Conservation (phyloP, 2,329 filamentous ascomycete species). For the Aspergillus sergii region DNA sequence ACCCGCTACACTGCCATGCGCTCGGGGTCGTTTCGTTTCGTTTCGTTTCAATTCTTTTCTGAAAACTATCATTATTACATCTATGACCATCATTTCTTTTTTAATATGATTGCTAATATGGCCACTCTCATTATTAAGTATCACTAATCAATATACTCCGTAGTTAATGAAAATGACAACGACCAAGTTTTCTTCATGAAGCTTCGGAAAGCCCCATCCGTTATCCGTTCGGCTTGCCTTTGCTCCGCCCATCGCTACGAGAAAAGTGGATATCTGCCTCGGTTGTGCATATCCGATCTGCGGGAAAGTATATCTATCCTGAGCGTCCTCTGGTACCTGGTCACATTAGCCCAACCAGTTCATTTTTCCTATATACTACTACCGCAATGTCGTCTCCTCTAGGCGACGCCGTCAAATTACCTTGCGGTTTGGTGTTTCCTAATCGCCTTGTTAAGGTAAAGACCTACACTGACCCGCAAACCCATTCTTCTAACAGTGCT, state of each 20-base stretch:
- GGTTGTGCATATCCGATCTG: not conserved
- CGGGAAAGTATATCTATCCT: not conserved
- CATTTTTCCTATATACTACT: not conserved
- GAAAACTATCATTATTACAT: not conserved
- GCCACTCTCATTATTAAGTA: not conserved
- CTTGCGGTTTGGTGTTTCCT: conserved; percentile 58
- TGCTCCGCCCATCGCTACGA: not conserved
- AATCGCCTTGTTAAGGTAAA: conserved; percentile 55
- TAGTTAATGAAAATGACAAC: not conserved
- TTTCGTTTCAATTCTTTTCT: not conserved
- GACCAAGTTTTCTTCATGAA: no score
- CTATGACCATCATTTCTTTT: not conserved
- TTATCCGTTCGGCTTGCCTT: not conserved
- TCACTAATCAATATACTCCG: not conserved
- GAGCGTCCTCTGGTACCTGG: not conserved
- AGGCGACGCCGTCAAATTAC: conserved; percentile 51
- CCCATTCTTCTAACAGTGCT: conserved; percentile 10
- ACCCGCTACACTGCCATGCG: no score
- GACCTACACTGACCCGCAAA: not conserved
- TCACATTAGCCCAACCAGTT: not conserved
- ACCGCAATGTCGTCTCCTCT: conserved; percentile 29
- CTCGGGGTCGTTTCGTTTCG: not conserved
- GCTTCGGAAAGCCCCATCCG: not conserved
- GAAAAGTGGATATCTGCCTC: not conserved
- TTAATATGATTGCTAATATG: not conserved